Base-by-base conservation (phyloP, 768 basidiomycete species). In the Russula earlei region DNA sequence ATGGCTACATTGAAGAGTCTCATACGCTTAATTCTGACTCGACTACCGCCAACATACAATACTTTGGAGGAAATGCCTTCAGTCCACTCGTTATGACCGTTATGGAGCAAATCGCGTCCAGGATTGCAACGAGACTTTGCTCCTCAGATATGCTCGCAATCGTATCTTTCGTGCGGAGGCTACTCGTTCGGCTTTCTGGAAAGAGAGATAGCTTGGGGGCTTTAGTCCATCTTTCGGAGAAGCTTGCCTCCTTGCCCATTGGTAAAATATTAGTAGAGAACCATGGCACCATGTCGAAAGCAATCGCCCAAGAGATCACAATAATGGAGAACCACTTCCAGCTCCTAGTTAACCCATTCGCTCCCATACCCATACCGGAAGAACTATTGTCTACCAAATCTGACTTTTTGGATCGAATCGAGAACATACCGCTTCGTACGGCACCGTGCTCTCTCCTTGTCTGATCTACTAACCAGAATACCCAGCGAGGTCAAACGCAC, bases 71-170 rank as follows among this genome's bases (percentile, higher is more conserved):
- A 74, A 19, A 55, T 60, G 11, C 69, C 34, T 79, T 84, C 4
- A 91, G 87, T 60, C 89, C 92, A 0, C 74, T 97, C 14, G 68
- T 96, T 4, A 81, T 87, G 76, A 83, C 90, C 0, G 70, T 91
- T 15, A 62, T 92, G 5, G 93, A 96, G 63, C 90, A 94, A 63
- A 68, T 89, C 19, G 66, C 72, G 6, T 85, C 85, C 1, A 91
- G 87, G 67, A 64, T 83, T n/a, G 67, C 68, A n/a, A 77, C 75
- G 38, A 73, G 75, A 20, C 68, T 78, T 19, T 67, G 75, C 0
- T 73, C 83, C 2, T 81, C 84, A 1, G 84, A 87, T 58, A 67
- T 77, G 5, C 72, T 89, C 5, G 80, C 85, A 0, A 65, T 93
- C 20, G 70, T 78, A 6, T 70, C 77, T 0, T 95, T 82, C 63